A percentile compares a stretch with the other conserved stretches of the same genome.
Evolutionary conservation across 2,329 filamentous ascomycete genomes (phyloP).

Genomic region (Colletotrichum sp.): DNA sequence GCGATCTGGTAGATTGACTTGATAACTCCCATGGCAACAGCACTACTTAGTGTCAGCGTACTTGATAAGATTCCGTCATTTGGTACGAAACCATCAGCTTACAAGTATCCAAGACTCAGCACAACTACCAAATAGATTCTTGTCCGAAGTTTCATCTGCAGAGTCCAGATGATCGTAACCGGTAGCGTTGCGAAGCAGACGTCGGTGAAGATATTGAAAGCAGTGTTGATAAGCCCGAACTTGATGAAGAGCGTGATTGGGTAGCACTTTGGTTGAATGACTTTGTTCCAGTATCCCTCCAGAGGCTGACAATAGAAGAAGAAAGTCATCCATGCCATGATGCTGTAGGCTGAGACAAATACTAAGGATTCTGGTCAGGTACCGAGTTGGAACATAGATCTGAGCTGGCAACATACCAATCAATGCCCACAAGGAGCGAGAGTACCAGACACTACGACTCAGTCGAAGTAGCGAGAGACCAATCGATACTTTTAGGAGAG

Average conservation of each 20-base stretch:
- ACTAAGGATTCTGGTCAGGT: background rate
- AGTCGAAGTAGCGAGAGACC: constrained; percentile 24
- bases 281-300: background rate
- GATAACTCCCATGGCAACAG: constrained; percentile 41
- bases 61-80: background rate
- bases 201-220: constrained; percentile 47
- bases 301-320: background rate
- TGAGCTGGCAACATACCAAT: constrained; percentile 14
- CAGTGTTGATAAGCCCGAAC: constrained; percentile 18
- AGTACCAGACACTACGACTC: constrained; percentile 28
- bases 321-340: constrained; percentile 21
- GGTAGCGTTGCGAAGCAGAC: constrained; percentile 46
- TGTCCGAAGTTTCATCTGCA: constrained; percentile 40
- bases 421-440: constrained; percentile 24
- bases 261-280: constrained; percentile 1
- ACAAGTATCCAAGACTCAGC: background rate
- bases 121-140: constrained; percentile 42
- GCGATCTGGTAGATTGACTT: constrained; percentile 40
- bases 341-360: constrained; percentile 24
- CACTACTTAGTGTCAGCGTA: constrained; percentile 23
- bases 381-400: fast-evolving
- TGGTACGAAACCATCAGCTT: background rate
- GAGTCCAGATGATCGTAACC: constrained; percentile 42
- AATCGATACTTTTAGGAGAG: constrained; percentile 27
- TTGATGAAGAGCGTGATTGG: background rate